Conservation (phyloP, 2,329 filamentous ascomycete species). For the Trichoderma brevicompactum region DNA sequence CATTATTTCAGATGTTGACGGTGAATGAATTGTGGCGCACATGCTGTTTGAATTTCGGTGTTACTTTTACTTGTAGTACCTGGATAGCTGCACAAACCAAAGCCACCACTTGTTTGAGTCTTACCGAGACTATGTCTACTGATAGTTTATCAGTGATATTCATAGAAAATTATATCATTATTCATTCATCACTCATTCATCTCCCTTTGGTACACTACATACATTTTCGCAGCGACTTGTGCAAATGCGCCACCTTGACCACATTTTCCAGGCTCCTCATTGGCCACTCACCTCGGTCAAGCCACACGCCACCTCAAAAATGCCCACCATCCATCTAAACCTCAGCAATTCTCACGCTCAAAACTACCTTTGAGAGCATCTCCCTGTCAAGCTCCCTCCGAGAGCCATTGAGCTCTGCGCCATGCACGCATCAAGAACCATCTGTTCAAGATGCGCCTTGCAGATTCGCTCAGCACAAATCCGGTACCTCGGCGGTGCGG, state of each 20-base stretch:
- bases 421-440: constrained; percentile 44
- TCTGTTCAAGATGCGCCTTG: constrained; percentile 44
- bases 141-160: too few relatives aligned
- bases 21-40: too few relatives aligned
- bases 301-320: constrained; percentile 30
- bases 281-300: constrained; percentile 29
- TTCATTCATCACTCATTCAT: too few relatives aligned
- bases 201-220: too few relatives aligned
- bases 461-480: constrained; percentile 35
- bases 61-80: too few relatives aligned
- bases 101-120: too few relatives aligned
- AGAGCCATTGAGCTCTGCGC: constrained; percentile 26
- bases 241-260: neutral
- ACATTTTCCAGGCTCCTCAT: constrained; percentile 2
- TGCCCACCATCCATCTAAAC: constrained; percentile 2
- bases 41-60: too few relatives aligned
- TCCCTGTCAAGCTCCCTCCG: neutral
- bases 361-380: neutral
- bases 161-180: too few relatives aligned
- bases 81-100: too few relatives aligned
- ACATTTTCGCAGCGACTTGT: too few relatives aligned
- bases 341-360: constrained; percentile 12
- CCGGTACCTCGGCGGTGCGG: constrained; percentile 32
- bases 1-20: too few relatives aligned
- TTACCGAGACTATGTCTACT: too few relatives aligned